Conservation (phyloP, 306 rosid genomes). For the Casuarina cunninghamiana region DNA sequence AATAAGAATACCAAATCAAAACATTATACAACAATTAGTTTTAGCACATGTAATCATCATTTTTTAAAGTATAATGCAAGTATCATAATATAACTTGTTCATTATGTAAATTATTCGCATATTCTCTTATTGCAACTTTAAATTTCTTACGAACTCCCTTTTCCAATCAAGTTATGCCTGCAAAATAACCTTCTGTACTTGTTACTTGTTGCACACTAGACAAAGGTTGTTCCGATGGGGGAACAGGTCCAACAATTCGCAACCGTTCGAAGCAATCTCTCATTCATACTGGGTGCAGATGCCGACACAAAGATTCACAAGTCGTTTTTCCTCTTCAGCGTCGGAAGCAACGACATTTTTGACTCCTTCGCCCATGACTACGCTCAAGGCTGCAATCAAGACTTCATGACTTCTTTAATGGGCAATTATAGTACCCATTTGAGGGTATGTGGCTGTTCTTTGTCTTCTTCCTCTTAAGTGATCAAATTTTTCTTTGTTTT, state of each 20-base stretch:
- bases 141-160: too few species aligned
- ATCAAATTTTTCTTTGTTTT: too few species aligned
- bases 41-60: too few species aligned
- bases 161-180: too few species aligned
- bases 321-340: conserved; percentile 31
- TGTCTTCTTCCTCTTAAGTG: too few species aligned
- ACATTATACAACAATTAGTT: too few species aligned
- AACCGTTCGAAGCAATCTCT: neutral
- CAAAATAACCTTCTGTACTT: neutral
- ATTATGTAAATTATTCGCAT: too few species aligned
- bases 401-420: conserved; percentile 8
- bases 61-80: too few species aligned
- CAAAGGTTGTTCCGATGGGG: conserved; percentile 5
- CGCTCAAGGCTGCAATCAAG: neutral
- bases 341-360: conserved; percentile 32
- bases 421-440: conserved; percentile 23
- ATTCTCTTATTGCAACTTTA: too few species aligned
- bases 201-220: neutral
- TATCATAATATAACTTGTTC: too few species aligned
- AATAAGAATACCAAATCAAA: too few species aligned
- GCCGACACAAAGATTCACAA: conserved; percentile 10
- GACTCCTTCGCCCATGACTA: neutral
- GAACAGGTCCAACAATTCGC: conserved; percentile 29
- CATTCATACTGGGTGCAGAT: neutral
- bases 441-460: neutral